A percentile compares a stretch with the other conserved stretches of the same genome.
Evolutionary conservation across 441 rosid genomes (phyloP).

Genomic region (Erodium trifolium): DNA sequence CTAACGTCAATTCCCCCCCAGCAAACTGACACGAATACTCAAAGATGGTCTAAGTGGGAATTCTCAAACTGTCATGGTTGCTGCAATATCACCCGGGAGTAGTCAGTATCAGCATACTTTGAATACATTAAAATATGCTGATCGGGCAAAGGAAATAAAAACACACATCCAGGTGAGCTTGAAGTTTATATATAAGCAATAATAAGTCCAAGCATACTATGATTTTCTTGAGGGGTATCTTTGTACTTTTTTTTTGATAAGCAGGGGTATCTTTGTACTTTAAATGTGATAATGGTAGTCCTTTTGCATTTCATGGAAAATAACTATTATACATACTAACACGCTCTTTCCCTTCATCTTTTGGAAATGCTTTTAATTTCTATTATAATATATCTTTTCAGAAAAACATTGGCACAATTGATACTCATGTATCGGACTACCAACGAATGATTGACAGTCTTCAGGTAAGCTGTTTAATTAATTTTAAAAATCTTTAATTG

Average conservation of each 20-base stretch:
- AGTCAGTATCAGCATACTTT: constrained; percentile 82
- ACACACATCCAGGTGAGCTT: constrained; percentile 74
- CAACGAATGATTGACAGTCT: constrained; percentile 93
- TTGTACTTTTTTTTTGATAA: too few species aligned
- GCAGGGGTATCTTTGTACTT: constrained; percentile 1
- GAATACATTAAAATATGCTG: constrained; percentile 90
- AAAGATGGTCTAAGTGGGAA: constrained; percentile 86
- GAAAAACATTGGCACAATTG: constrained; percentile 88
- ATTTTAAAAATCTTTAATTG: neutral
- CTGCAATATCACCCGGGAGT: constrained; percentile 75
- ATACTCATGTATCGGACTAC: constrained; percentile 83
- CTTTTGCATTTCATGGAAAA: constrained; percentile 1
- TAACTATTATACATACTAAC: neutral
- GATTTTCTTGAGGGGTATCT: constrained; percentile 1
- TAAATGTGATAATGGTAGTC: neutral
- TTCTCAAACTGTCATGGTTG: constrained; percentile 73
- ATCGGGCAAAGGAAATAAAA: constrained; percentile 90
- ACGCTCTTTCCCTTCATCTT: neutral
- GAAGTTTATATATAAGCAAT: neutral
- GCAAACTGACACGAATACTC: constrained; percentile 88
- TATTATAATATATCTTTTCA: constrained; percentile 25
- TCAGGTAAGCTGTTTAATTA: constrained; percentile 45
- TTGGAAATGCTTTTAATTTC: neutral
- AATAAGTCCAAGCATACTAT: neutral
- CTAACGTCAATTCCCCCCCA: constrained; percentile 32